Base-by-base conservation (phyloP, 768 basidiomycete genomes). In the Russula vinacea region DNA sequence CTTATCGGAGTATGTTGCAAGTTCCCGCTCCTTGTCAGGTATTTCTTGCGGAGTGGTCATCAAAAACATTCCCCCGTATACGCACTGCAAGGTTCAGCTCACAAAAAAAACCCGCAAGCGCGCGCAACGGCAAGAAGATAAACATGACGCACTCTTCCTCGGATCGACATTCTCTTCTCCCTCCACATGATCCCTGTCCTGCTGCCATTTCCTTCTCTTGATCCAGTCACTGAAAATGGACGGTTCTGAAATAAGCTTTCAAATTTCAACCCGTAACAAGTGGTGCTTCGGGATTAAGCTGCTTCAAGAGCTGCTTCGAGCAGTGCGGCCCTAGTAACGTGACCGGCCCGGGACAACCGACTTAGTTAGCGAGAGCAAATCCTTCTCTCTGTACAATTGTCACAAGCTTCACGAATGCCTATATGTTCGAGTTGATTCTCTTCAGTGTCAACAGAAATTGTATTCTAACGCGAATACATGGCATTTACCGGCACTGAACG, bases 1-100 rank as follows among this genome's bases (percentile, higher is more conserved):
- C 70, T 93, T 95, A 64, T 98, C 94, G 6, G 92, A 90, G 74
- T 99, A 96, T 0, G 94, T 94, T 0, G 94, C 87, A 13, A 97
- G 83, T 65, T 89, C 86, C 56, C 88, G 87, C 76, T 98, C 97
- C 73, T 96, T 94, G 6, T 83, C 88, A 26, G 81, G 80, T 84
- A 97, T 89, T 70, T 97, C 92, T 19, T 81, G 80, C 33, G 98
- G 76, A 22, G 94, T 92, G 2, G 94, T 89, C 33, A 88, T 76
- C 59, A 96, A 83, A 69, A 96, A 91, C 63, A 90, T 76, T 26
- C 66, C 39, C 39, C 58, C 54, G 32, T 69, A 66, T 29, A 5
- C 2, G 29, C 29, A 29, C 29, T 2, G 13, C 13, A 52, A 72
- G 16, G 32, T 35, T 10, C 29, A 29, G 29, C 29, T 29, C 29